These are phyloP conservation scores for Apiotrichum montevideense DNA, from an alignment of 1,284 basidiomycete genomes.

Conservation along the genomic window DNA sequence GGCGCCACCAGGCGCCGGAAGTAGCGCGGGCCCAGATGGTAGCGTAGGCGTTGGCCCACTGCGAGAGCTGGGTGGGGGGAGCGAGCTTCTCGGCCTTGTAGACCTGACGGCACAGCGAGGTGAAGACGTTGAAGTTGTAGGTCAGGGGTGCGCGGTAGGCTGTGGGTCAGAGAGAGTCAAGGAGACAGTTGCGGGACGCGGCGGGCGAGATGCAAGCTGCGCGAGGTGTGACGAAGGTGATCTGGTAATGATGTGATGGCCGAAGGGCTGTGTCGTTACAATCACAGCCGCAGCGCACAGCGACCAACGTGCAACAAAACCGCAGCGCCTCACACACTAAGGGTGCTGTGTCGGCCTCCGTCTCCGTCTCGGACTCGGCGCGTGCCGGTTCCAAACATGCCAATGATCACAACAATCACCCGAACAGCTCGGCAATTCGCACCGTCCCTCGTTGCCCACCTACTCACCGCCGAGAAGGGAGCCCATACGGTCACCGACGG, in stretches of 20 bases:
- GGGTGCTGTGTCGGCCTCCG: too few relatives aligned
- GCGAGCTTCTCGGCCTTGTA: constrained; percentile 82
- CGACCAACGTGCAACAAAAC: too few relatives aligned
- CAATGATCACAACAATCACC: too few relatives aligned
- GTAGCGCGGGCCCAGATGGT: constrained; percentile 64
- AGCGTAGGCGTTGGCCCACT: constrained; percentile 65
- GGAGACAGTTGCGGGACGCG: background rate
- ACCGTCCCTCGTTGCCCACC: too few relatives aligned
- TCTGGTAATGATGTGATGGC: too few relatives aligned
- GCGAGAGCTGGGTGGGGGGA: constrained; percentile 64
- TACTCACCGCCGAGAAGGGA: constrained; percentile 43
- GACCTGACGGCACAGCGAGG: constrained; percentile 81
- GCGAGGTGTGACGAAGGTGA: too few relatives aligned
- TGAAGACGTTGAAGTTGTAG: constrained; percentile 77
- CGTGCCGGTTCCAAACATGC: too few relatives aligned
- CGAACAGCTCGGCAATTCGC: too few relatives aligned
- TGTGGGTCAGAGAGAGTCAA: constrained; percentile 35
- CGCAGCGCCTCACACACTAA: too few relatives aligned
- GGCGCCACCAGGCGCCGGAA: constrained; percentile 64
- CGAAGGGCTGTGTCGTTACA: too few relatives aligned
- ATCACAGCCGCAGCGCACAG: too few relatives aligned
- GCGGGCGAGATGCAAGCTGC: background rate
- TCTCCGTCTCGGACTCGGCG: too few relatives aligned
- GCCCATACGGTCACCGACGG: constrained; percentile 42
- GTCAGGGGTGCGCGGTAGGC: constrained; percentile 74